Conservation (phyloP, 1,139 yeast genomes). For the Magnusiomyces sp. region DNA sequence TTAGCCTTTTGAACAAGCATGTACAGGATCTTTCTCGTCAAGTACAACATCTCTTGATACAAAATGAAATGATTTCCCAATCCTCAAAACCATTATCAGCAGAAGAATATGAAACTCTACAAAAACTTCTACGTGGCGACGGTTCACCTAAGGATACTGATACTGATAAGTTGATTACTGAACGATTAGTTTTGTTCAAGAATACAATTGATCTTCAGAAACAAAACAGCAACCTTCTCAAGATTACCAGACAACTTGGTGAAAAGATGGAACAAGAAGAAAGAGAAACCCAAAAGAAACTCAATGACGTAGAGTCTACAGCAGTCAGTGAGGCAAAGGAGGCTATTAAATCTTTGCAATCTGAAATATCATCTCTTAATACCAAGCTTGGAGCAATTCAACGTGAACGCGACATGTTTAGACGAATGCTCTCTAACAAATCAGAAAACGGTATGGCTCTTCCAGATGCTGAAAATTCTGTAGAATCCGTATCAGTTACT, state of each 20-base stretch:
- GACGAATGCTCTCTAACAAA: slow-evolving; percentile 35
- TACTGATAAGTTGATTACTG: slow-evolving; percentile 62
- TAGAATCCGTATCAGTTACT: slow-evolving; percentile 16
- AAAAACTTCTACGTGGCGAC: slow-evolving; percentile 34
- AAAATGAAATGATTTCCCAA: slow-evolving; percentile 47
- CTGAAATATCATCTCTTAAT: slow-evolving; percentile 47
- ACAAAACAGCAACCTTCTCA: slow-evolving; percentile 63
- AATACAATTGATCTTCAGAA: slow-evolving; percentile 59
- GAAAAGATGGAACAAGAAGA: slow-evolving; percentile 55
- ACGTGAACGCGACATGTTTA: slow-evolving; percentile 60
- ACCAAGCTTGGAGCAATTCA: slow-evolving; percentile 45
- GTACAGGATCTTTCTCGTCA: slow-evolving; percentile 72
- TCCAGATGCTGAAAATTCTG: slow-evolving; percentile 14
- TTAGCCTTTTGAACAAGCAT: slow-evolving; percentile 41
- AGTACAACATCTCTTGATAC: slow-evolving; percentile 62
- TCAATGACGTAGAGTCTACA: slow-evolving; percentile 44
- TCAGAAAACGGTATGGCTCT: slow-evolving; percentile 18
- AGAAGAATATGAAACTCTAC: slow-evolving; percentile 49
- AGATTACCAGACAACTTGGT: slow-evolving; percentile 62
- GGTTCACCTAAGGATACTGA: slow-evolving; percentile 42
- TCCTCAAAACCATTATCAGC: slow-evolving; percentile 43
- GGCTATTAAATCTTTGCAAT: slow-evolving; percentile 61
- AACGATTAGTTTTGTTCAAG: slow-evolving; percentile 62
- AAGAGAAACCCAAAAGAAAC: slow-evolving; percentile 34
- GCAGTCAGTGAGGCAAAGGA: slow-evolving; percentile 68